These are phyloP conservation scores for Cladobotryum mycophilum DNA, from an alignment of 2,329 filamentous ascomycete genomes.

Conservation along the genomic window DNA sequence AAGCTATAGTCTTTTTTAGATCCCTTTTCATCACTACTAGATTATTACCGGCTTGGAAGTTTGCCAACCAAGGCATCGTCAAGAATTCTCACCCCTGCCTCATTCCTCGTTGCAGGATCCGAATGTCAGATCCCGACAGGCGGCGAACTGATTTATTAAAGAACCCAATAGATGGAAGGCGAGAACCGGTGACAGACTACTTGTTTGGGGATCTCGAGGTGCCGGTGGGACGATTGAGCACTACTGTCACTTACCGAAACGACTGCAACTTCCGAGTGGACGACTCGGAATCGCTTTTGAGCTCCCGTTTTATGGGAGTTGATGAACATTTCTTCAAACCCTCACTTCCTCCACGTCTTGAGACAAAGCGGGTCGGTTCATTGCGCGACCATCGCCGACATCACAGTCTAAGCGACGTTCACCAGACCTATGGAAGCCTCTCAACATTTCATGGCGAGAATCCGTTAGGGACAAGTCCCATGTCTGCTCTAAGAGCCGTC, in stretches of 20 bases:
- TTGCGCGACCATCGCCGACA: conserved; percentile 57
- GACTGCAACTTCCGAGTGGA: conserved; percentile 89
- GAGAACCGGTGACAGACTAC: conserved; percentile 59
- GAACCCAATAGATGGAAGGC: conserved; percentile 31
- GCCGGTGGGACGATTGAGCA: conserved; percentile 75
- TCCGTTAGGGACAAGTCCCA: conserved; percentile 72
- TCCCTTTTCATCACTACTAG: conserved; percentile 78
- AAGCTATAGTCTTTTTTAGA: conserved; percentile 89
- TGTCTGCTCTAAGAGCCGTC: conserved; percentile 72
- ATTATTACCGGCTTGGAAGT: conserved; percentile 80
- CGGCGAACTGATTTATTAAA: conserved; percentile 59
- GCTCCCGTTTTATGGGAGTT: conserved; percentile 86
- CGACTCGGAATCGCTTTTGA: conserved; percentile 82
- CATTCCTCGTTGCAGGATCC: conserved; percentile 73
- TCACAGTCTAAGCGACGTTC: conserved; percentile 49
- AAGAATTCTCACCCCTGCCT: conserved; percentile 64
- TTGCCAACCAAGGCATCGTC: conserved; percentile 64
- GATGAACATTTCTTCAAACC: conserved; percentile 85
- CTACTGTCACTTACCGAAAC: conserved; percentile 76
- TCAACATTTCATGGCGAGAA: conserved; percentile 85
- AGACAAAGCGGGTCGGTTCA: conserved; percentile 55
- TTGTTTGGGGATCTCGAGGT: conserved; percentile 80
- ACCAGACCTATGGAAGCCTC: conserved; percentile 81
- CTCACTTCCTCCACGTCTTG: conserved; percentile 56
- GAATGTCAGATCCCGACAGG: conserved; percentile 51